phyloP scores from a whole-genome alignment of 495 filamentous ascomycete species.

The Aspergillus olivimuriae region DNA sequence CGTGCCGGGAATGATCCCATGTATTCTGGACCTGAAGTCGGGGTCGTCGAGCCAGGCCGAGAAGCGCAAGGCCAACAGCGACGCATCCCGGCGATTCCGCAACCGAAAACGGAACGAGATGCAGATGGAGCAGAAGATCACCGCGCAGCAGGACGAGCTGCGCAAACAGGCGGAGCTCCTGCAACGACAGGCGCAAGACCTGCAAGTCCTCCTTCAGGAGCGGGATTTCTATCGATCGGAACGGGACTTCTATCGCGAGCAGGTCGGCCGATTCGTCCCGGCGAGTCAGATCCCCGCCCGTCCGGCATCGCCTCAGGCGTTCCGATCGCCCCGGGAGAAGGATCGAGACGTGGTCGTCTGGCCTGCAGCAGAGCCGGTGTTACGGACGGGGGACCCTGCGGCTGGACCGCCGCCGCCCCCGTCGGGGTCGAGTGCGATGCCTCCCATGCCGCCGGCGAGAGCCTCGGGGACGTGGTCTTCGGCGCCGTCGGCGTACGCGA shows the following conservation, averaged over 20 bases:
- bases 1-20: constrained; percentile 51
- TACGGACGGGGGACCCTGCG: too few species aligned
- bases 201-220: constrained; percentile 47
- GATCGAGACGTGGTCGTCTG: constrained; percentile 2
- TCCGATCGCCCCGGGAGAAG: constrained; percentile 8
- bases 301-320: constrained; percentile 34
- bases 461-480: constrained; percentile 7
- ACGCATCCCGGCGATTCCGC: constrained; percentile 84
- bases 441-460: constrained; percentile 5
- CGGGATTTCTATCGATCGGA: constrained; percentile 53
- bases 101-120: constrained; percentile 85
- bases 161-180: constrained; percentile 50
- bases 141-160: constrained; percentile 51
- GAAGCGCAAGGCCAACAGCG: constrained; percentile 89
- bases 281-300: constrained; percentile 31
- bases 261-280: constrained; percentile 47
- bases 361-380: constrained; percentile 4
- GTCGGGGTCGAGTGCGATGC: constrained; percentile 3
- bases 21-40: constrained; percentile 62
- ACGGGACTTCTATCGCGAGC: constrained; percentile 61
- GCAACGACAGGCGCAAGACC: constrained; percentile 52
- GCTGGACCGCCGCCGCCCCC: constrained; percentile 1
- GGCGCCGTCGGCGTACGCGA: constrained; percentile 7
- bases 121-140: constrained; percentile 56
- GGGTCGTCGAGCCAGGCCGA: constrained; percentile 83